Conservation (phyloP, 345 rosid species). For the Mangifera indica region DNA sequence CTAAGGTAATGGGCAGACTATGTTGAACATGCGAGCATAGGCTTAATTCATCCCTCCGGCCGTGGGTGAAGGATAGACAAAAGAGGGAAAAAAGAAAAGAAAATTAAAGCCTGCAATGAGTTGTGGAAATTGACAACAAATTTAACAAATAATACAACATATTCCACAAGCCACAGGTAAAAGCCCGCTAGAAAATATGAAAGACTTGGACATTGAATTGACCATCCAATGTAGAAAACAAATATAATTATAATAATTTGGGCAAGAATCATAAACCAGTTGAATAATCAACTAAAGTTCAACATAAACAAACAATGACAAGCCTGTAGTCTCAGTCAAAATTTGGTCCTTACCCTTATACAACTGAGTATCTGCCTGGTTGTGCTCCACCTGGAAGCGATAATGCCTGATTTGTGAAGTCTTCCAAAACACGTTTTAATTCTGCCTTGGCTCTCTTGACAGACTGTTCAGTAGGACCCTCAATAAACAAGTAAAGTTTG, state of each 20-base stretch:
- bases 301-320: neutral
- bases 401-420: conserved; percentile 73
- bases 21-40: conserved; percentile 33
- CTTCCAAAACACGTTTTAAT: conserved; percentile 85
- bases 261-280: neutral
- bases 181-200: neutral
- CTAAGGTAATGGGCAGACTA: conserved; percentile 33
- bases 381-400: conserved; percentile 92
- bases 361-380: conserved; percentile 87
- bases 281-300: neutral
- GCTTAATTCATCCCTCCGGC: conserved; percentile 38
- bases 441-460: conserved; percentile 89
- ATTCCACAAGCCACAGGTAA: neutral
- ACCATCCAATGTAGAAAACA: neutral
- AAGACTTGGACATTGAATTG: neutral
- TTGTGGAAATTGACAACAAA: conserved; percentile 21
- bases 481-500: conserved; percentile 87
- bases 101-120: conserved; percentile 24
- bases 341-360: conserved; percentile 56
- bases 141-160: neutral
- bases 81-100: neutral
- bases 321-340: conserved; percentile 5
- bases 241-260: neutral
- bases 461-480: conserved; percentile 84
- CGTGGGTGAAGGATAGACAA: conserved; percentile 23